These are phyloP conservation scores for Ramaria rubella DNA, from an alignment of 768 basidiomycete species.

Conservation along the genomic window DNA sequence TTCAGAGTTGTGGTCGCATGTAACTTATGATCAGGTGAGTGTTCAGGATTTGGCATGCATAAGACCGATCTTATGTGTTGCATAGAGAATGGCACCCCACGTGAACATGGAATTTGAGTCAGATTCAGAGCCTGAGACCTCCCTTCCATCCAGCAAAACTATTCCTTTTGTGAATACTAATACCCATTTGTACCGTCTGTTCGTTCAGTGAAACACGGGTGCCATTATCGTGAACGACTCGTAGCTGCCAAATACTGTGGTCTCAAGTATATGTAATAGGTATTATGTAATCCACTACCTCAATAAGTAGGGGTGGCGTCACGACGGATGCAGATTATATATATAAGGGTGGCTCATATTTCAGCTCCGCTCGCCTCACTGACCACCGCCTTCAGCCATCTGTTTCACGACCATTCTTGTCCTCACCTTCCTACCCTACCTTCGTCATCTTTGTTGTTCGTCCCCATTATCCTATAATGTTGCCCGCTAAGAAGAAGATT, in stretches of 20 bases:
- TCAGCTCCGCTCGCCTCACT: constrained; percentile 25
- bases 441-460: constrained; percentile 19
- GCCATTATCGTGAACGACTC: no score
- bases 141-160: background rate
- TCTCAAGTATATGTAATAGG: no score
- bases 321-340: constrained; percentile 1
- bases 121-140: background rate
- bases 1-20: background rate
- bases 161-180: no score
- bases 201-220: no score
- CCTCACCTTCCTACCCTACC: constrained; percentile 16
- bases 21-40: constrained; percentile 10
- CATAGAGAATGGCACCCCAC: constrained; percentile 2
- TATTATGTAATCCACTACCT: no score
- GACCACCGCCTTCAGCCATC: constrained; percentile 9
- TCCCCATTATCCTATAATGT: constrained; percentile 39
- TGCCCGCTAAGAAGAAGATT: constrained; percentile 81
- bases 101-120: constrained; percentile 6
- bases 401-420: constrained; percentile 17
- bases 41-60: background rate
- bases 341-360: constrained; percentile 19
- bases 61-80: background rate
- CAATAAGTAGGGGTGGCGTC: background rate
- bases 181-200: no score
- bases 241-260: no score